Conservation (phyloP, 345 rosid species). For the Syzygium aromaticum region DNA sequence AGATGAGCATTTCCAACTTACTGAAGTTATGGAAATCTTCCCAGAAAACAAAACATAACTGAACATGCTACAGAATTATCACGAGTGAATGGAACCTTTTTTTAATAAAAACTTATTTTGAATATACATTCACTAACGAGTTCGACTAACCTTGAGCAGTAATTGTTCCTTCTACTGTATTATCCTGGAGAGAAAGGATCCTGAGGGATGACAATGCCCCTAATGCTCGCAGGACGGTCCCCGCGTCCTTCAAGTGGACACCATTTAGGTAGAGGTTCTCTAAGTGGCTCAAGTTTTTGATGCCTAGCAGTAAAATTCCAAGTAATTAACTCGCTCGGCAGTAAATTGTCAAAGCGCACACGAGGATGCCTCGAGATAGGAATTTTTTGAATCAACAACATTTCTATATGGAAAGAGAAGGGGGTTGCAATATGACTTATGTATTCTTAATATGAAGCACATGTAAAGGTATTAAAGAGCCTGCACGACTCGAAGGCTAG, state of each 20-base stretch:
- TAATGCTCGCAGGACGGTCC: background rate
- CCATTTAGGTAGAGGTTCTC: fast-evolving
- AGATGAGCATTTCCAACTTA: background rate
- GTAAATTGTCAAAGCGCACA: background rate
- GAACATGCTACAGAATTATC: background rate
- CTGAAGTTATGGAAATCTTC: background rate
- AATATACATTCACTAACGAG: fast-evolving
- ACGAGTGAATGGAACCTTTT: background rate
- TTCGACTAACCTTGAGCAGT: background rate
- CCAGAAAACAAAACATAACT: no score
- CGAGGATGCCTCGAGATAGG: fast-evolving
- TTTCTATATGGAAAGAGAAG: background rate
- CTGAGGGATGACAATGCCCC: background rate
- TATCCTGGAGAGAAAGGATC: background rate
- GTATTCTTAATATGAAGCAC: background rate
- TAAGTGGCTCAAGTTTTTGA: background rate
- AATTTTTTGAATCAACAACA: background rate
- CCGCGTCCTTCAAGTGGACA: background rate
- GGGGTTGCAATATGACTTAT: no score
- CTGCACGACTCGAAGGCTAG: fast-evolving
- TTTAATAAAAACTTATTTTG: no score
- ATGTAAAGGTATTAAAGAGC: background rate
- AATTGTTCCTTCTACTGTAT: background rate
- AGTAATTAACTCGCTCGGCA: background rate
- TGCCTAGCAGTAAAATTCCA: background rate